Percentiles rank a stretch among this genome's conserved stretches.
Conservation (phyloP, 75 land plant genomes). For the Ceratopteris richardii region DNA sequence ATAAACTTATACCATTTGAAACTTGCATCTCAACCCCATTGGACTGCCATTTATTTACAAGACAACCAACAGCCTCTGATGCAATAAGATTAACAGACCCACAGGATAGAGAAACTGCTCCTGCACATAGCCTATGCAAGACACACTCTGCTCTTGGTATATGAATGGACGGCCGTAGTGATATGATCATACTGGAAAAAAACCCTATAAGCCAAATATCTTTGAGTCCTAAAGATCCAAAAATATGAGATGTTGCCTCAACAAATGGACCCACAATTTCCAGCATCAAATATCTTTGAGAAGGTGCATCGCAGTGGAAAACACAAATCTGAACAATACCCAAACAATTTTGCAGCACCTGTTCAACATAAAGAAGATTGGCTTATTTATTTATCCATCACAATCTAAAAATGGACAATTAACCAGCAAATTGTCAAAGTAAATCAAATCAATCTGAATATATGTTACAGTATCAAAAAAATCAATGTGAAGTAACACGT, state of each 20-base stretch:
- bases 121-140: conserved; percentile 23
- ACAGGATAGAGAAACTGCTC: conserved; percentile 30
- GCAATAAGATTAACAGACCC: conserved; percentile 24
- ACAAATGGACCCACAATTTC: neutral
- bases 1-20: conserved; percentile 6
- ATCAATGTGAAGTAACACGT: too few relatives aligned
- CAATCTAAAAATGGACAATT: too few relatives aligned
- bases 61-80: conserved; percentile 79
- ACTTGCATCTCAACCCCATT: neutral
- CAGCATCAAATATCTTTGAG: neutral
- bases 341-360: neutral
- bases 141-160: conserved; percentile 27
- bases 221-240: neutral
- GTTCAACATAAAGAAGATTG: neutral
- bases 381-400: too few relatives aligned
- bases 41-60: conserved; percentile 60
- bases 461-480: too few relatives aligned
- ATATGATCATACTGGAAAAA: conserved; percentile 52
- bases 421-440: too few relatives aligned
- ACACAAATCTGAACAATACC: neutral
- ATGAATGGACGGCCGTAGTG: conserved; percentile 44
- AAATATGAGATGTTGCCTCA: neutral
- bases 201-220: conserved; percentile 54
- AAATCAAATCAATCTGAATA: too few relatives aligned
- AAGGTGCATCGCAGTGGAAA: neutral